These are phyloP conservation scores for Blastobotrys peoriensis DNA, from an alignment of 805 yeast species.

Conservation along the genomic window DNA sequence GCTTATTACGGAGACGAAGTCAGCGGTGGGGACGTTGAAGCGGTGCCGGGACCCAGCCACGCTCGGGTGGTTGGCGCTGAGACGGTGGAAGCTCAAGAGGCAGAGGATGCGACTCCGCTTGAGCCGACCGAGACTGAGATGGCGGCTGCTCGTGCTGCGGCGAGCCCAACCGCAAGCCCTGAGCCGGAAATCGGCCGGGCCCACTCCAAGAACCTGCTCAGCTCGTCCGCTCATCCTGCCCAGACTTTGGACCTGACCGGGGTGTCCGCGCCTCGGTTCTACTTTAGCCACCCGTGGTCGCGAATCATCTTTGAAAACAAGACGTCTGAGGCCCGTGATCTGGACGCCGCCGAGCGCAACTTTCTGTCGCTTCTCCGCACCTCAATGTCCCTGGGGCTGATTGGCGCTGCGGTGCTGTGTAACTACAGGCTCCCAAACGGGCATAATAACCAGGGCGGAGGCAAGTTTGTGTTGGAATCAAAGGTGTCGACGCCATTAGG, in stretches of 20 bases:
- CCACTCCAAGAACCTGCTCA: too few species aligned
- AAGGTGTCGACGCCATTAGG: background rate
- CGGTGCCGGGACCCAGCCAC: too few species aligned
- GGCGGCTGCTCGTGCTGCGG: too few species aligned
- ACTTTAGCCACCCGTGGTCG: constrained; percentile 19
- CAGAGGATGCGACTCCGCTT: too few species aligned
- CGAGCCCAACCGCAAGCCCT: too few species aligned
- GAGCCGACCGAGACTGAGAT: too few species aligned
- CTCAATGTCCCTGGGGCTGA: constrained; percentile 22
- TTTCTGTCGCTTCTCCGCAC: constrained; percentile 21
- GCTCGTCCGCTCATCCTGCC: too few species aligned
- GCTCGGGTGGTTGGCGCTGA: too few species aligned
- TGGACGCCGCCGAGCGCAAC: constrained; percentile 28
- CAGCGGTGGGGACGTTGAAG: too few species aligned
- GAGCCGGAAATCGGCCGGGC: too few species aligned
- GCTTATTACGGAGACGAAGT: too few species aligned
- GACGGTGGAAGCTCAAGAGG: too few species aligned
- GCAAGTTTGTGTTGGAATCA: background rate
- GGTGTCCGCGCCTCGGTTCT: constrained; percentile 6
- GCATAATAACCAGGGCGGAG: background rate
- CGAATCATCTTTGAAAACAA: constrained; percentile 23
- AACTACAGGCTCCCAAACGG: constrained; percentile 13
- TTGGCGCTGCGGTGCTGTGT: constrained; percentile 22
- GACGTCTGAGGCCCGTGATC: constrained; percentile 30
- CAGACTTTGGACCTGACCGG: constrained; percentile 1